Conservation (phyloP, 768 basidiomycete genomes). For the Chalciporus piperatus region DNA sequence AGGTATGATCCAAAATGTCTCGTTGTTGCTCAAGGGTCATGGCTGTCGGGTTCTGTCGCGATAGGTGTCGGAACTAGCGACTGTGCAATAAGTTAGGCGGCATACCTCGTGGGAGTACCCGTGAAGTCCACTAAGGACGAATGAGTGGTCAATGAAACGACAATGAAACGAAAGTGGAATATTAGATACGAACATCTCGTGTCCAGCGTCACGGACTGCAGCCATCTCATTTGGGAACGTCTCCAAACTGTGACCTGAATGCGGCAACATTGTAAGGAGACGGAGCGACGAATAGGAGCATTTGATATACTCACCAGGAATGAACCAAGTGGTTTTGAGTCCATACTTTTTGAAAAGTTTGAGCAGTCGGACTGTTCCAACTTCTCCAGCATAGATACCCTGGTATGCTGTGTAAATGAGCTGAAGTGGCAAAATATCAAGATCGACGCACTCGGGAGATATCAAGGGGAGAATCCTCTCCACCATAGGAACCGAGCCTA, state of each 20-base stretch:
- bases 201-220: conserved; percentile 66
- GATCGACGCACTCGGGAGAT: conserved; percentile 50
- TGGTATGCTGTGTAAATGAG: conserved; percentile 7
- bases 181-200: conserved; percentile 52
- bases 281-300: not conserved
- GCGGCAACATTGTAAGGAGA: not conserved
- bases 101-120: conserved; percentile 68
- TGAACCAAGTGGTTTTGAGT: conserved; percentile 74
- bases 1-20: conserved; percentile 66
- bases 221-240: conserved; percentile 72
- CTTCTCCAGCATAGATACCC: conserved; percentile 77
- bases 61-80: not conserved
- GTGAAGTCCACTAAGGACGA: conserved; percentile 50
- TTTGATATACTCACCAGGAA: conserved; percentile 46
- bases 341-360: conserved; percentile 70
- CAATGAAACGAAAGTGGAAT: not conserved
- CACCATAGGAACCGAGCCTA: conserved; percentile 73
- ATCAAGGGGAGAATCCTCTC: conserved; percentile 68
- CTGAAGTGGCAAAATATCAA: not conserved
- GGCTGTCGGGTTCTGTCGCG: conserved; percentile 51
- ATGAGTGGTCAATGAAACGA: not conserved
- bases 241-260: conserved; percentile 63
- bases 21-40: conserved; percentile 66
- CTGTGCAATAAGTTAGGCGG: not conserved
- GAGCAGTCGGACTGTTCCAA: conserved; percentile 64